A percentile compares a stretch with the other conserved stretches of the same genome.
Conservation (phyloP, 768 basidiomycete genomes). For the Cubamyces sp. region DNA sequence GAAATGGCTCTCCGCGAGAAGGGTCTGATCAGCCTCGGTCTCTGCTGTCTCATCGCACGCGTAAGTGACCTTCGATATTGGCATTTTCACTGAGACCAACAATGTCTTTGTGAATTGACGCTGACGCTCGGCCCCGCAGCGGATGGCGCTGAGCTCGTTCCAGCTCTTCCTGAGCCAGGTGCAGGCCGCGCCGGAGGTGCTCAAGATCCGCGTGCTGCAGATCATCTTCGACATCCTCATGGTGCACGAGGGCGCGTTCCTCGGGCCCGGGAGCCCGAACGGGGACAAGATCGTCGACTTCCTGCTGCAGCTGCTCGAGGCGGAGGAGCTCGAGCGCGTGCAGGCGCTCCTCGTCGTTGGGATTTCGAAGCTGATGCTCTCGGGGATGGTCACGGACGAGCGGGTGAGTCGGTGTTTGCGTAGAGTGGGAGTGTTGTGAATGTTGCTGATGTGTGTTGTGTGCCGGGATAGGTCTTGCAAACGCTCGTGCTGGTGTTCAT, state of each 20-base stretch:
- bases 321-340: conserved; percentile 62
- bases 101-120: too few relatives aligned
- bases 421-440: neutral
- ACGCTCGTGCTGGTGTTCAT: conserved; percentile 66
- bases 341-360: conserved; percentile 79
- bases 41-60: conserved; percentile 86
- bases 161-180: conserved; percentile 84
- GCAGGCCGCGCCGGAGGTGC: conserved; percentile 59
- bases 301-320: conserved; percentile 54
- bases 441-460: neutral
- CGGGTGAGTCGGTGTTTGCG: conserved; percentile 47
- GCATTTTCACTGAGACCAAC: too few relatives aligned
- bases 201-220: conserved; percentile 75
- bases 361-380: conserved; percentile 81
- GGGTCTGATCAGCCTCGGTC: conserved; percentile 77
- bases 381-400: conserved; percentile 75
- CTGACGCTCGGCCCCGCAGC: conserved; percentile 36
- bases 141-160: conserved; percentile 67
- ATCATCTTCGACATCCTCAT: conserved; percentile 86
- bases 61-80: conserved; percentile 35
- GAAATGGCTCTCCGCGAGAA: conserved; percentile 81
- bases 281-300: conserved; percentile 69
- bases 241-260: conserved; percentile 73
- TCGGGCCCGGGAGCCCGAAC: conserved; percentile 47
- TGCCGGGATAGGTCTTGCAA: conserved; percentile 45